Base-by-base conservation (phyloP, 345 rosid species). In the Bruguiera parviflora region DNA sequence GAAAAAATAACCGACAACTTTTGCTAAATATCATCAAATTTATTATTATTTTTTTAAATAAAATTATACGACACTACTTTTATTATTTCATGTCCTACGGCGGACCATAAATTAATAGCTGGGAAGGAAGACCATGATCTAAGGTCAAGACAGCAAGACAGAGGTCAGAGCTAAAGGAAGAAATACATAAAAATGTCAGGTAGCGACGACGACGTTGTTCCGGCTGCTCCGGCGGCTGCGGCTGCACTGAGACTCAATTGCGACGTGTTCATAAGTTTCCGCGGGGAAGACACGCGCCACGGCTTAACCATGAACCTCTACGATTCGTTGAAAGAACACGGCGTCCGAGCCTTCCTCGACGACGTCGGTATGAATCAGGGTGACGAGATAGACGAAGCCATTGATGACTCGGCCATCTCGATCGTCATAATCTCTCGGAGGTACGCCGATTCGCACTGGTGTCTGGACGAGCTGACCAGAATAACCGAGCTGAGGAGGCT, bases 191-290 rank as follows among this genome's bases (percentile, higher is more conserved):
- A 0, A 43, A 43, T 43, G 49, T 43, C 49, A 13, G 49, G 18
- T 13, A 13, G 16, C 19, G 13, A 43, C 51, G 22, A 21, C 59
- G 11, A 5, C 15, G 11, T 37, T 5, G 32, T 52, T 51, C 49
- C 70, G 24, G 10, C 55, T 2, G 2, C 64, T 49, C 81, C 71
- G 52, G 79, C 74, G 31, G 18, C 18, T 6, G 15, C 46, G 46
- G 46, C 49, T 11, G 74, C 79, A 32, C 68, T 66, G 6, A 78
- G 90, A 63, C 80, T 75, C 68, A 66, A 61, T 9, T 87, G 69
- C 73, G 88, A 87, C 77, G 84, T 84, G 5, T 85, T 87, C 73
- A 73, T 87, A 15, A 87, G 89, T 24, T 87, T 87, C 75, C 76
- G 86, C 22, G 86, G 89, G 20, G 83, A 71, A 63, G 92, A 87